These are phyloP conservation scores for Cercospora zeae-maydis DNA, from an alignment of 2,329 filamentous ascomycete species.

Conservation along the genomic window DNA sequence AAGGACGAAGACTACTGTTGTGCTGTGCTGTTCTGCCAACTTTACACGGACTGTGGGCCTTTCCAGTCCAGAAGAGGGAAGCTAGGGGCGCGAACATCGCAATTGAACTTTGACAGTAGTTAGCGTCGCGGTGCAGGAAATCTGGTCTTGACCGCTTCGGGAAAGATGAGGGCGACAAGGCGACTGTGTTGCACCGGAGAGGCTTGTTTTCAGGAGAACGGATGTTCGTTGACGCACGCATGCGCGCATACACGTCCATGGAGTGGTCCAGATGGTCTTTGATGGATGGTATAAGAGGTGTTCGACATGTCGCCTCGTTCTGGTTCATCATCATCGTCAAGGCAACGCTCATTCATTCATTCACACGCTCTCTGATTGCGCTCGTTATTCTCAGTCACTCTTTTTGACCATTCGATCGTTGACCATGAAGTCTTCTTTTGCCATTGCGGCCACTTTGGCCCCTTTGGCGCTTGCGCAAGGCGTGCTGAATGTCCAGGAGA, in stretches of 20 bases:
- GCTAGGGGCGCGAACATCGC: neutral
- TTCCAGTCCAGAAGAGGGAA: neutral
- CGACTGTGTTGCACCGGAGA: neutral
- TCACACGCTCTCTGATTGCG: neutral
- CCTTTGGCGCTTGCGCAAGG: slow-evolving; percentile 8
- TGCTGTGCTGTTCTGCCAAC: neutral
- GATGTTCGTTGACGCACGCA: neutral
- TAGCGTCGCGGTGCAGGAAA: neutral
- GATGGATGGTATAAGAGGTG: neutral
- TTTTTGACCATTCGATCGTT: neutral
- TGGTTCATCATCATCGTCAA: neutral
- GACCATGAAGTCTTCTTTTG: slow-evolving; percentile 7
- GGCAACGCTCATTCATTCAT: neutral
- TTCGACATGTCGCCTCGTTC: neutral
- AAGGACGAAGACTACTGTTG: neutral
- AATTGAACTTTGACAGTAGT: neutral
- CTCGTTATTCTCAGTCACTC: neutral
- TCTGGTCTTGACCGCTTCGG: neutral
- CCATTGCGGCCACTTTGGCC: slow-evolving; percentile 9
- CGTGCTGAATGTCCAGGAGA: slow-evolving; percentile 3
- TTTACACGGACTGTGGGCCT: neutral
- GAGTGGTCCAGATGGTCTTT: neutral
- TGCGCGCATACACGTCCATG: neutral
- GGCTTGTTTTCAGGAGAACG: neutral
- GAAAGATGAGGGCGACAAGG: neutral